phyloP scores from a whole-genome alignment of 805 yeast genomes.

The Myxozyma sirexii region DNA sequence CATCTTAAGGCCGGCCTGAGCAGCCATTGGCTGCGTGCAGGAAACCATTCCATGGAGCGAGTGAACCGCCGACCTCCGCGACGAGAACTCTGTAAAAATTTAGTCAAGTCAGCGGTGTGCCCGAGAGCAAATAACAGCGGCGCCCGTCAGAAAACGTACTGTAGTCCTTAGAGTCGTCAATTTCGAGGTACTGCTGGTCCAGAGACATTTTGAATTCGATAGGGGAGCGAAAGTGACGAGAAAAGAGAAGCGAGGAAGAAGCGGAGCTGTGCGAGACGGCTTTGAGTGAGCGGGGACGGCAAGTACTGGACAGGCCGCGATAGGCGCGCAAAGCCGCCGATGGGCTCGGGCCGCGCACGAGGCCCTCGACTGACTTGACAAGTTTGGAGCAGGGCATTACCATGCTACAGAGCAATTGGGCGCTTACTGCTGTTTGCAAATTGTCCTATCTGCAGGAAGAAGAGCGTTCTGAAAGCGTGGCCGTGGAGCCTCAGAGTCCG shows the following conservation, averaged over 20 bases:
- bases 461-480: neutral
- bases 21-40: slow-evolving; percentile 76
- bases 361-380: neutral
- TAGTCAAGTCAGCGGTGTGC: slow-evolving; percentile 1
- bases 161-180: slow-evolving; percentile 23
- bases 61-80: slow-evolving; percentile 74
- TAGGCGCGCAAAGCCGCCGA: slow-evolving; percentile 15
- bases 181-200: slow-evolving; percentile 34
- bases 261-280: neutral
- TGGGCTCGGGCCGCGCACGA: slow-evolving; percentile 13
- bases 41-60: slow-evolving; percentile 73
- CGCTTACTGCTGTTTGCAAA: neutral
- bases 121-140: too few species aligned
- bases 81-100: slow-evolving; percentile 44
- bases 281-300: slow-evolving; percentile 7
- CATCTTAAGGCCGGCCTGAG: slow-evolving; percentile 69
- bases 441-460: neutral
- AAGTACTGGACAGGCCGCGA: neutral
- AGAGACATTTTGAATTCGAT: slow-evolving; percentile 28
- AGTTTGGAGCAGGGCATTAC: neutral
- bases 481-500: too few species aligned
- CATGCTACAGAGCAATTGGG: neutral
- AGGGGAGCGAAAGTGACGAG: slow-evolving; percentile 20
- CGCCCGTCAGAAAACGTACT: neutral
- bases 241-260: neutral